These are phyloP conservation scores for Colletotrichum sp. DNA, from an alignment of 2,329 filamentous ascomycete genomes.

Conservation along the genomic window DNA sequence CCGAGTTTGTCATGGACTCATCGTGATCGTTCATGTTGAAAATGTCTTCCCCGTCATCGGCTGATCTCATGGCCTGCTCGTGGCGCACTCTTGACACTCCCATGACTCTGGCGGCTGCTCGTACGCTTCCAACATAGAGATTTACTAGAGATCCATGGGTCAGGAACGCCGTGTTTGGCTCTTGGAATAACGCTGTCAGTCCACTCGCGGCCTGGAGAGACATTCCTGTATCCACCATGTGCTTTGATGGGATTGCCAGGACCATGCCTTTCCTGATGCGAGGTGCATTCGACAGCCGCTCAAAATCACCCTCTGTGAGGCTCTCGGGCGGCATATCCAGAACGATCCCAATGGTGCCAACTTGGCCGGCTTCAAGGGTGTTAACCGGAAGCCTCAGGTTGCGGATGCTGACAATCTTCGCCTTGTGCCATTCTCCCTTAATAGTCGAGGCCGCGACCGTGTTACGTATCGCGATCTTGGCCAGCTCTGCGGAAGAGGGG, in stretches of 20 bases:
- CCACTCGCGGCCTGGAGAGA: conserved; percentile 70
- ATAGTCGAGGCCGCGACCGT: conserved; percentile 55
- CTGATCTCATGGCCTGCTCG: conserved; percentile 22
- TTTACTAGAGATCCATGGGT: conserved; percentile 74
- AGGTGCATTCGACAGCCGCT: conserved; percentile 35
- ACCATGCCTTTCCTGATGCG: conserved; percentile 83
- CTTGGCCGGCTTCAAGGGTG: conserved; percentile 78
- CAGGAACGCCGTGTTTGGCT: conserved; percentile 66
- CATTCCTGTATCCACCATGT: conserved; percentile 60
- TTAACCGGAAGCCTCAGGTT: conserved; percentile 86
- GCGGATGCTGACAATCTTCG: conserved; percentile 83
- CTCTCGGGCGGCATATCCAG: conserved; percentile 50
- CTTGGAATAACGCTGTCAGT: conserved; percentile 73
- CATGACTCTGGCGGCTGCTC: conserved; percentile 76
- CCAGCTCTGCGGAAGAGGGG: conserved; percentile 57
- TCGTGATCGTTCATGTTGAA: conserved; percentile 61
- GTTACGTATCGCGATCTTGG: conserved; percentile 57
- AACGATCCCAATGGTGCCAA: conserved; percentile 84
- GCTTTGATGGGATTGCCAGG: conserved; percentile 65
- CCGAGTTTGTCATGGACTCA: conserved; percentile 24
- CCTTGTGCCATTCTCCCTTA: conserved; percentile 78
- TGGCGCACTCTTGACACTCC: background rate
- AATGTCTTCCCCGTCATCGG: conserved; percentile 50
- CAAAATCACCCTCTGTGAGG: conserved; percentile 30
- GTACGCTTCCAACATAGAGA: conserved; percentile 85